Conservation (phyloP, 1,284 basidiomycete species). For the Rhizopogon hawkerae region DNA sequence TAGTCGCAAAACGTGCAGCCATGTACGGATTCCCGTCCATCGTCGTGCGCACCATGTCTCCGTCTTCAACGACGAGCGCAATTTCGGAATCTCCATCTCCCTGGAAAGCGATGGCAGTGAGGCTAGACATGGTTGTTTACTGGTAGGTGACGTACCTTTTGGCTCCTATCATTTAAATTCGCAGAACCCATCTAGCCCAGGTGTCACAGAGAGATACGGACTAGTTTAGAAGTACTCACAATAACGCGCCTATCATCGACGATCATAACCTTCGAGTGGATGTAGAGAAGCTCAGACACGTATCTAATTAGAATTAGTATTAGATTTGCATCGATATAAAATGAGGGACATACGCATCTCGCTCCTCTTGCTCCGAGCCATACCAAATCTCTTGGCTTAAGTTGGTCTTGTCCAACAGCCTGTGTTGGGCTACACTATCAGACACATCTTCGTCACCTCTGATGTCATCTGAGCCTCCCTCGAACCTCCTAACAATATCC, state of each 20-base stretch:
- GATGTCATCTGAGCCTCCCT: slow-evolving; percentile 47
- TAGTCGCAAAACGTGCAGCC: slow-evolving; percentile 68
- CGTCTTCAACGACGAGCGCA: slow-evolving; percentile 82
- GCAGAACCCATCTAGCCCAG: slow-evolving; percentile 72
- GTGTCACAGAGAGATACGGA: neutral
- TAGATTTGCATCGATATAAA: slow-evolving; percentile 7
- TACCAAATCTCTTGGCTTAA: slow-evolving; percentile 73
- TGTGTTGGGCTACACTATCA: slow-evolving; percentile 75
- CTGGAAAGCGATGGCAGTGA: slow-evolving; percentile 23
- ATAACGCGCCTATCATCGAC: slow-evolving; percentile 87
- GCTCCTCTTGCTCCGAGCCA: slow-evolving; percentile 76
- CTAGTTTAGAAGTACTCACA: slow-evolving; percentile 35
- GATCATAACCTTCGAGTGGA: slow-evolving; percentile 85
- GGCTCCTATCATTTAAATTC: slow-evolving; percentile 83
- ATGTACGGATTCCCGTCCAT: slow-evolving; percentile 74
- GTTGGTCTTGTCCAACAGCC: slow-evolving; percentile 50
- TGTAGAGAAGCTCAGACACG: slow-evolving; percentile 76
- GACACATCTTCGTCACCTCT: slow-evolving; percentile 53
- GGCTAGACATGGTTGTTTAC: slow-evolving; percentile 6
- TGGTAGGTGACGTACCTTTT: slow-evolving; percentile 39
- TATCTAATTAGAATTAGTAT: slow-evolving; percentile 36
- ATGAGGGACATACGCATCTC: slow-evolving; percentile 49
- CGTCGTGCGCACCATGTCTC: slow-evolving; percentile 62
- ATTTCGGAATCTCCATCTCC: slow-evolving; percentile 94
- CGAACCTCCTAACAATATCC: slow-evolving; percentile 57